These are phyloP conservation scores for Clavaria fumosa DNA, from an alignment of 768 basidiomycete species.

Conservation along the genomic window DNA sequence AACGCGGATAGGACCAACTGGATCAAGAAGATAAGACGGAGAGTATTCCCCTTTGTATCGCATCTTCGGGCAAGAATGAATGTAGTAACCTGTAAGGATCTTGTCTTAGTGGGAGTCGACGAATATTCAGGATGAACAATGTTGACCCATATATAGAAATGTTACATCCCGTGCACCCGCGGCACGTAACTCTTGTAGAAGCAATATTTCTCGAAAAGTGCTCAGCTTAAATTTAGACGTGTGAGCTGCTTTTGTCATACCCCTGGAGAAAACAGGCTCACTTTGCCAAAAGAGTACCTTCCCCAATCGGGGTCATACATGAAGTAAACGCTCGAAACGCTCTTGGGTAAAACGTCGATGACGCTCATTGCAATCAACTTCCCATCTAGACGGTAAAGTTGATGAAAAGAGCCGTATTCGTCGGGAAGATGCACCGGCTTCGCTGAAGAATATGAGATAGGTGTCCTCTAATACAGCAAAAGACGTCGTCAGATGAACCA, in stretches of 20 bases:
- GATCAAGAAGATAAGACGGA: slow-evolving; percentile 81
- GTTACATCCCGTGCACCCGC: slow-evolving; percentile 50
- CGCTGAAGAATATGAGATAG: slow-evolving; percentile 39
- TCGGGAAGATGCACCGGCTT: slow-evolving; percentile 46
- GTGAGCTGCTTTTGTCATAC: background rate
- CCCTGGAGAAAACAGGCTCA: slow-evolving; percentile 13
- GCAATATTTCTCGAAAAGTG: slow-evolving; percentile 64
- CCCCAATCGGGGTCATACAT: slow-evolving; percentile 69
- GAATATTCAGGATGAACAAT: too few relatives aligned
- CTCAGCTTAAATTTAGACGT: slow-evolving; percentile 38
- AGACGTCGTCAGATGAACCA: background rate
- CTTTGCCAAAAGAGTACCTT: slow-evolving; percentile 65
- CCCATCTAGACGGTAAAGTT: slow-evolving; percentile 72
- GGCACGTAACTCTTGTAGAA: slow-evolving; percentile 59
- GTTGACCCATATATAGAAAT: slow-evolving; percentile 77
- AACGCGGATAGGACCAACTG: slow-evolving; percentile 31
- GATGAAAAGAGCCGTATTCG: slow-evolving; percentile 89
- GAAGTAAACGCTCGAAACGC: slow-evolving; percentile 79
- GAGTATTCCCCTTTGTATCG: slow-evolving; percentile 86
- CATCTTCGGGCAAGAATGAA: slow-evolving; percentile 90
- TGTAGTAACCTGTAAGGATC: slow-evolving; percentile 88
- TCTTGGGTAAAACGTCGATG: slow-evolving; percentile 76
- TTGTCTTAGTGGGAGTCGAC: too few relatives aligned
- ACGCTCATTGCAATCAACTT: slow-evolving; percentile 75
- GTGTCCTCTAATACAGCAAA: slow-evolving; percentile 27